A percentile compares a stretch with the other conserved stretches of the same genome.
Conservation (phyloP, 225 moss, liverwort and hornwort species). For the Asterella californica region DNA sequence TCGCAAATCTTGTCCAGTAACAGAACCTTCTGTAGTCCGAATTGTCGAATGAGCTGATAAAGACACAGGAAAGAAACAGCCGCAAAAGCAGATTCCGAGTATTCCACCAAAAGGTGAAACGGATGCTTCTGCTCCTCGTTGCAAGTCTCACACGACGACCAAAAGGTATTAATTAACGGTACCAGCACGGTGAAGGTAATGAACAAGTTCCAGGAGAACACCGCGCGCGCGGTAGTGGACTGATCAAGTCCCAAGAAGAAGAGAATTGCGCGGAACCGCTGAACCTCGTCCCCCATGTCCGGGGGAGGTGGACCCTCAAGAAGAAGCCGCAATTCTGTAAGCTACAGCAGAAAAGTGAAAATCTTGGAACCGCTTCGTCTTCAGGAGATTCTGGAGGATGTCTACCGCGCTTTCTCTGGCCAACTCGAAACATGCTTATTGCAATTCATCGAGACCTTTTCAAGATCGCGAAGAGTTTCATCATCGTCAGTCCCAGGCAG, state of each 20-base stretch:
- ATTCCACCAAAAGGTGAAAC: slow-evolving; percentile 61
- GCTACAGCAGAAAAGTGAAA: neutral
- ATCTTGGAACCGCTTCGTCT: neutral
- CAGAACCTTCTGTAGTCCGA: slow-evolving; percentile 65
- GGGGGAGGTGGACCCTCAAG: neutral
- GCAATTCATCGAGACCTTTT: neutral
- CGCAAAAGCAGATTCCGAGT: slow-evolving; percentile 60
- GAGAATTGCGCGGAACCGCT: slow-evolving; percentile 59
- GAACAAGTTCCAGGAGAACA: slow-evolving; percentile 61
- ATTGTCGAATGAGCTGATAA: slow-evolving; percentile 52
- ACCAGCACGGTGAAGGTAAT: slow-evolving; percentile 53
- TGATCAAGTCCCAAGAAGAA: slow-evolving; percentile 71
- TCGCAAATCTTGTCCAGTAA: slow-evolving; percentile 60
- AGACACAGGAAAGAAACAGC: slow-evolving; percentile 74
- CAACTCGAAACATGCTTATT: neutral
- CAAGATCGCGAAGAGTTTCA: neutral
- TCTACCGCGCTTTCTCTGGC: neutral
- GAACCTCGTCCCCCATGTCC: slow-evolving; percentile 48
- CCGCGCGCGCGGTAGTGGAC: slow-evolving; percentile 48
- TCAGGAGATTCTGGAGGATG: neutral
- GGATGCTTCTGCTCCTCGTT: slow-evolving; percentile 61
- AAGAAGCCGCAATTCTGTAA: neutral
- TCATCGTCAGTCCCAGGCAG: neutral
- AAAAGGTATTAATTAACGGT: slow-evolving; percentile 50
- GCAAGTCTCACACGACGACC: slow-evolving; percentile 68